Evolutionary conservation across 306 rosid genomes (phyloP).

Genomic region (Senna tora): DNA sequence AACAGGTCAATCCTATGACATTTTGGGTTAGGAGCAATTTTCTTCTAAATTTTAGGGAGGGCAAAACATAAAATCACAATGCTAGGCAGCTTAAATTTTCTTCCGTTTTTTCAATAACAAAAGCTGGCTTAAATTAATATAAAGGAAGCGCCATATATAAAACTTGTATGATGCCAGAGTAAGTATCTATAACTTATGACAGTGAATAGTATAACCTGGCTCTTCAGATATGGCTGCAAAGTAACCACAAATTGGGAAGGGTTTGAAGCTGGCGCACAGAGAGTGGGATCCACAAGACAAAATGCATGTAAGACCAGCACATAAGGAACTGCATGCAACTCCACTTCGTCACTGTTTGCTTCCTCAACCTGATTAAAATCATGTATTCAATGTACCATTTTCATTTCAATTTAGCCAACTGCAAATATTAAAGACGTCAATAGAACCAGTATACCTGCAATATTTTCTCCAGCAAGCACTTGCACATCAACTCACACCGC

Average conservation of each 20-base stretch:
- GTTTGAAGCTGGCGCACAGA: constrained; percentile 91
- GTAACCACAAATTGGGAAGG: constrained; percentile 97
- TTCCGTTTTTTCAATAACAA: too few species aligned
- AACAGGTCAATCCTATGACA: not conserved
- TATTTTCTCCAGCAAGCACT: constrained; percentile 92
- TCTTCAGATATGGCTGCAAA: constrained; percentile 93
- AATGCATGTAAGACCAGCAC: constrained; percentile 90
- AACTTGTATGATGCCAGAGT: constrained; percentile 25
- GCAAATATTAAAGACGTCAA: constrained; percentile 23
- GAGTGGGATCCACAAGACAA: constrained; percentile 90
- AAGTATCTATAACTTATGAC: constrained; percentile 24
- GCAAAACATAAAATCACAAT: not conserved
- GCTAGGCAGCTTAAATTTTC: not conserved
- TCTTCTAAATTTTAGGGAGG: constrained; percentile 3
- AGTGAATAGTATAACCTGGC: constrained; percentile 63
- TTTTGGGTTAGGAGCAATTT: not conserved
- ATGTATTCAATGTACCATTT: constrained; percentile 20
- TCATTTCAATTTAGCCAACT: constrained; percentile 24
- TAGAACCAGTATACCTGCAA: constrained; percentile 63
- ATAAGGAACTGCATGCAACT: constrained; percentile 77
- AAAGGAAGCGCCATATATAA: not conserved
- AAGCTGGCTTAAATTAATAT: not conserved
- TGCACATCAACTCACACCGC: constrained; percentile 98
- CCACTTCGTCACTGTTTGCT: constrained; percentile 68
- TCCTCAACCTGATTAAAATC: constrained; percentile 79